These are phyloP conservation scores for Besnoitia besnoiti DNA, from an alignment of 169 alveolate species.

Conservation along the genomic window DNA sequence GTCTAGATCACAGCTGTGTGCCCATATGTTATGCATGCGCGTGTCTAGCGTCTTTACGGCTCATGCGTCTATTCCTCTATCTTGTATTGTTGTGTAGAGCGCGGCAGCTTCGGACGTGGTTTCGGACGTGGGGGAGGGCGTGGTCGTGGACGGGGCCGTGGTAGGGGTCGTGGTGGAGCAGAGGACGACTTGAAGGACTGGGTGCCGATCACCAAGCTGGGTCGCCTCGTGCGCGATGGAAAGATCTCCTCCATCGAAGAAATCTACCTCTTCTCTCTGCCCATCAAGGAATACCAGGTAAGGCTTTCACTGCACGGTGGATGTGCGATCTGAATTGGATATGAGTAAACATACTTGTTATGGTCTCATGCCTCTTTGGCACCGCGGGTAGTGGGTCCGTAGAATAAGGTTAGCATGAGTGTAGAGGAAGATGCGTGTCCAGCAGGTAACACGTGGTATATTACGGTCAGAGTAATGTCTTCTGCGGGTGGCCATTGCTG, in stretches of 20 bases:
- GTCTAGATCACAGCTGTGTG: too few species aligned
- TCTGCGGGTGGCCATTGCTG: background rate
- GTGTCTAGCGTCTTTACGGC: too few species aligned
- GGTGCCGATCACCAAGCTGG: constrained; percentile 99
- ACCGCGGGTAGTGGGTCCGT: too few species aligned
- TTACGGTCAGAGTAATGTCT: background rate
- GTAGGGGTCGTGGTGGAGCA: constrained; percentile 87
- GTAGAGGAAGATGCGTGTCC: too few species aligned
- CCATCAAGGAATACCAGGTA: constrained; percentile 99
- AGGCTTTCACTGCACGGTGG: background rate
- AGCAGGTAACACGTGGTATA: too few species aligned
- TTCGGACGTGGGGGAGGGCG: constrained; percentile 75
- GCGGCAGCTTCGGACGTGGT: constrained; percentile 76
- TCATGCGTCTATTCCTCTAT: background rate
- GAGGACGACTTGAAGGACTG: constrained; percentile 97
- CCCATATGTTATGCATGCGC: too few species aligned
- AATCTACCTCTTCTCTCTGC: constrained; percentile 98
- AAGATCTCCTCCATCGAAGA: constrained; percentile 96
- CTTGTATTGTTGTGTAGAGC: constrained; percentile 46
- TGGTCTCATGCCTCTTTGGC: too few species aligned
- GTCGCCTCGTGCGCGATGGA: constrained; percentile 98
- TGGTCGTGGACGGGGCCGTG: constrained; percentile 75
- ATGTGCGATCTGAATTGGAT: background rate
- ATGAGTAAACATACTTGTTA: background rate
- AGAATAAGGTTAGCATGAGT: too few species aligned